Conservation (phyloP, 2,329 filamentous ascomycete species). For the Botryotinia convoluta region DNA sequence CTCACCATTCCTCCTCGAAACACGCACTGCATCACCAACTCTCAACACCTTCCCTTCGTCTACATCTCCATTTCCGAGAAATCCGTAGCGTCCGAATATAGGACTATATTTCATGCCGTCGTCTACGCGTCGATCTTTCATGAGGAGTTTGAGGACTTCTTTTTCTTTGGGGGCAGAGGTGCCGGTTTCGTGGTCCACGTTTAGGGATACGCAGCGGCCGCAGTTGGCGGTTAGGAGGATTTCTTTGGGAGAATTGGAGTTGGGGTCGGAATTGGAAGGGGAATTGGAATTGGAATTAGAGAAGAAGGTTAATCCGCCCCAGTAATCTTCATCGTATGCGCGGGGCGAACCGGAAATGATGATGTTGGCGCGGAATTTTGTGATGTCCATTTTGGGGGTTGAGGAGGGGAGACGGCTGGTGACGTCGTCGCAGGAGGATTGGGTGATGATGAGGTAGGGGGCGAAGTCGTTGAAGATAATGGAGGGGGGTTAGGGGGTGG, state of each 20-base stretch:
- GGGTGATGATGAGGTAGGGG: conserved; percentile 69
- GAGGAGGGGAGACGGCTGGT: conserved; percentile 50
- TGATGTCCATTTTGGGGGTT: conserved; percentile 56
- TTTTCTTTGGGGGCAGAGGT: conserved; percentile 56
- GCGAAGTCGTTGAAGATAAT: conserved; percentile 73
- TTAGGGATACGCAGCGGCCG: conserved; percentile 64
- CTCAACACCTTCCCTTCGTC: conserved; percentile 39
- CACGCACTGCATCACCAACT: conserved; percentile 48
- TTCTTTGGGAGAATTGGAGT: not conserved
- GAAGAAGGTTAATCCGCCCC: conserved; percentile 53
- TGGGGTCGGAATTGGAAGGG: conserved; percentile 37
- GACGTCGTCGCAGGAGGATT: conserved; percentile 67
- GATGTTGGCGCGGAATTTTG: conserved; percentile 71
- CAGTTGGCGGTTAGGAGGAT: conserved; percentile 68
- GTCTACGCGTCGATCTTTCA: conserved; percentile 69
- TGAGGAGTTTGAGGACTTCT: conserved; percentile 66
- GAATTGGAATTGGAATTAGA: not conserved
- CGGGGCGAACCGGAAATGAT: conserved; percentile 57
- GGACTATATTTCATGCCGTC: conserved; percentile 64
- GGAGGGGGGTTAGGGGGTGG: conserved; percentile 25
- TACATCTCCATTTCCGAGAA: conserved; percentile 43
- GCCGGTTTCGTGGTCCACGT: conserved; percentile 69
- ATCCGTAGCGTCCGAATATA: conserved; percentile 72
- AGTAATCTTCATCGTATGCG: conserved; percentile 70
- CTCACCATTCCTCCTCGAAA: conserved; percentile 45